These are phyloP conservation scores for Xylaria sp. DNA, from an alignment of 2,329 filamentous ascomycete species.

Conservation along the genomic window DNA sequence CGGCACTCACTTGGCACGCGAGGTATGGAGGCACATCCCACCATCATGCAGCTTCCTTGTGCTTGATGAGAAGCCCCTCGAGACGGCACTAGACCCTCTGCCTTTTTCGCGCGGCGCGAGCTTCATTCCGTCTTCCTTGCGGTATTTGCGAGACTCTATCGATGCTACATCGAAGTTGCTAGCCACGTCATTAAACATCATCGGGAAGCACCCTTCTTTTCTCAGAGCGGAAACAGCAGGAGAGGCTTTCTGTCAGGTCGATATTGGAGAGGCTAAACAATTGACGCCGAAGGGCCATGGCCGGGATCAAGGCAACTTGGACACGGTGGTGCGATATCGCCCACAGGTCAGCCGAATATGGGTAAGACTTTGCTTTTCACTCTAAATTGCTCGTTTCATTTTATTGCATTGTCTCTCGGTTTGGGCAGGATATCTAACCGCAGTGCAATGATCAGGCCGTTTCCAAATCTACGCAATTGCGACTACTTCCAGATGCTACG, in stretches of 20 bases:
- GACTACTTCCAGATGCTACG: slow-evolving; percentile 19
- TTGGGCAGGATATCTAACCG: neutral
- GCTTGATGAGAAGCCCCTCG: slow-evolving; percentile 6
- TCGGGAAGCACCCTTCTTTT: slow-evolving; percentile 3
- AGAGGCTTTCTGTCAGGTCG: neutral
- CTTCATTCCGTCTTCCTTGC: slow-evolving; percentile 22
- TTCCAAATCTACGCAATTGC: slow-evolving; percentile 9
- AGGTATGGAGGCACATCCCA: slow-evolving; percentile 20
- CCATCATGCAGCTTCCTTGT: slow-evolving; percentile 15
- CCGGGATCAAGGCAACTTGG: neutral
- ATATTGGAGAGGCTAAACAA: slow-evolving; percentile 14
- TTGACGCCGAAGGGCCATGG: neutral
- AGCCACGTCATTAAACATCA: slow-evolving; percentile 1
- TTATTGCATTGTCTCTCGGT: neutral
- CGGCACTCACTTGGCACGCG: slow-evolving; percentile 1
- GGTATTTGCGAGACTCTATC: slow-evolving; percentile 6
- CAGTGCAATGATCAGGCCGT: neutral
- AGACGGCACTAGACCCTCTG: slow-evolving; percentile 1
- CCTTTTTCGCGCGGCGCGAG: slow-evolving; percentile 23
- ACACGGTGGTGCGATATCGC: slow-evolving; percentile 11
- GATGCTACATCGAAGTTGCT: slow-evolving; percentile 12
- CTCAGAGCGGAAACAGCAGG: neutral
- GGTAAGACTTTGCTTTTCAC: slow-evolving; percentile 4
- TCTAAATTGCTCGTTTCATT: neutral
- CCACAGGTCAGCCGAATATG: slow-evolving; percentile 13